These are phyloP conservation scores for Ascochyta koolunga DNA, from an alignment of 2,329 filamentous ascomycete genomes.

Conservation along the genomic window DNA sequence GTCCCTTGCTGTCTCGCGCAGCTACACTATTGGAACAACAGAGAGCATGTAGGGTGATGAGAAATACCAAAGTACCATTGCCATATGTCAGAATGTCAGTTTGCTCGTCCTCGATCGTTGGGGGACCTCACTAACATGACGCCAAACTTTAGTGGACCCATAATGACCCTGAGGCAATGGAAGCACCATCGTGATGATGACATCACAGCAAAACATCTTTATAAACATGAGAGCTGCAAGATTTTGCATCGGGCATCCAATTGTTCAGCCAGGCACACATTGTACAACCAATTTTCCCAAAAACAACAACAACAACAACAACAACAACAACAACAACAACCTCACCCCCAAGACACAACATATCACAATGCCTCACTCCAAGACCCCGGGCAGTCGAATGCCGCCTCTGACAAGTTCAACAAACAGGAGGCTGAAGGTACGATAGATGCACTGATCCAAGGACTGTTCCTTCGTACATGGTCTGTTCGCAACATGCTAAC, in stretches of 20 bases:
- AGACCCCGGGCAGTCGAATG: conserved; percentile 27
- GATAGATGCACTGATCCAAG: not conserved
- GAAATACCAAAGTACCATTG: too few relatives aligned
- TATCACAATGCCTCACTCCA: conserved; percentile 24
- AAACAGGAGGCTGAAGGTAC: conserved; percentile 25
- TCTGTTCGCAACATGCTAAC: not conserved
- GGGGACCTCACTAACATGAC: not conserved
- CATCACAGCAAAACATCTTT: conserved; percentile 4
- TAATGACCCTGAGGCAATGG: conserved; percentile 4
- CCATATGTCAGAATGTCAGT: too few relatives aligned
- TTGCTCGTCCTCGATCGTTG: not conserved
- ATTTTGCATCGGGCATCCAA: not conserved
- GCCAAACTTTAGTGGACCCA: conserved; percentile 9
- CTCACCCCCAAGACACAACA: not conserved
- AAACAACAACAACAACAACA: not conserved
- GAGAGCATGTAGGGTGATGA: too few relatives aligned
- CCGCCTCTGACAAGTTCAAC: conserved; percentile 26
- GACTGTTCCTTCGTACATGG: too few relatives aligned
- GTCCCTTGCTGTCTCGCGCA: not conserved
- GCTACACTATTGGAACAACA: not conserved
- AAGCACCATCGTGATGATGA: conserved; percentile 1
- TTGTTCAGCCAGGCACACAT: not conserved
- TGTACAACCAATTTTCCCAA: not conserved
- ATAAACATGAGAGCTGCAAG: conserved; percentile 7
- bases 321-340: not conserved